Evolutionary conservation across 2,329 filamentous ascomycete genomes (phyloP).

Genomic region (Monosporascus ibericus): DNA sequence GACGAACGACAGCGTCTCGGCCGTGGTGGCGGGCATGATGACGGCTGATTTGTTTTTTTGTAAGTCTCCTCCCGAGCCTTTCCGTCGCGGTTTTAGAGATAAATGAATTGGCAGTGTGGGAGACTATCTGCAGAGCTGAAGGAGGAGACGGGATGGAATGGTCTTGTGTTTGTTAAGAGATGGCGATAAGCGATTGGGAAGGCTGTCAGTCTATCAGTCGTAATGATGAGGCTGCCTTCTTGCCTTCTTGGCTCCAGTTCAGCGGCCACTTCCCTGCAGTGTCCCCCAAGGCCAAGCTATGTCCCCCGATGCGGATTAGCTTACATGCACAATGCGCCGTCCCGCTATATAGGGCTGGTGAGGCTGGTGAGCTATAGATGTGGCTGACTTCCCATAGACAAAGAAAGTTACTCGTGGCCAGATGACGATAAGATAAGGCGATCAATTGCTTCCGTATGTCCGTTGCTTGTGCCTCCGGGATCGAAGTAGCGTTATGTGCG

Average conservation of each 20-base stretch:
- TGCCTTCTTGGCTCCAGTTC: too few species aligned
- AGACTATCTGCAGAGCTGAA: too few species aligned
- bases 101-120: too few species aligned
- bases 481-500: background rate
- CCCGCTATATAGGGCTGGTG: background rate
- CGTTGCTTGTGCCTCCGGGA: background rate
- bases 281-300: background rate
- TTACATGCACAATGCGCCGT: background rate
- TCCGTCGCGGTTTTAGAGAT: too few species aligned
- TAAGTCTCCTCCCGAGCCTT: background rate
- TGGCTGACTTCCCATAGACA: background rate
- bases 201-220: constrained; percentile 3
- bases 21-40: constrained; percentile 88
- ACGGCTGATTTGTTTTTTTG: background rate
- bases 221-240: constrained; percentile 4
- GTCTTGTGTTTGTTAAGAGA: background rate
- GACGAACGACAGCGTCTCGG: constrained; percentile 92
- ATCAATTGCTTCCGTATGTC: background rate
- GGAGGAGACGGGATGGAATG: too few species aligned
- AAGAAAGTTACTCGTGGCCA: background rate
- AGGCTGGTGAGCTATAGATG: background rate
- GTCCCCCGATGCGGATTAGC: background rate
- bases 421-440: too few species aligned
- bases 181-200: background rate
- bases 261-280: too few species aligned